phyloP scores from a whole-genome alignment of 768 basidiomycete genomes.

The Rhizopogon rudus region DNA sequence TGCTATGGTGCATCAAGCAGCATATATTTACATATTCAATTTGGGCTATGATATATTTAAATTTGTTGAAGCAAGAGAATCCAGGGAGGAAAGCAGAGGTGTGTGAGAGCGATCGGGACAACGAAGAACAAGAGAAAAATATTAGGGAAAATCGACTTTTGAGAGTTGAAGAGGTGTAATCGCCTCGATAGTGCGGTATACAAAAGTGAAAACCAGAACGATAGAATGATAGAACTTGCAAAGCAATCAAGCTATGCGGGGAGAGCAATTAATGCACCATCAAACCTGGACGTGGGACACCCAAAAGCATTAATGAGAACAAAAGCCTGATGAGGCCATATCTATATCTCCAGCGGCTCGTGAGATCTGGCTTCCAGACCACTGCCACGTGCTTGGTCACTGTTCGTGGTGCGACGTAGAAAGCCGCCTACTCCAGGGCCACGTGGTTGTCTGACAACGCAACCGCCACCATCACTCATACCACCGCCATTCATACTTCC shows the following conservation, averaged over 20 bases:
- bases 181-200: background rate
- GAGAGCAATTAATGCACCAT: constrained; percentile 17
- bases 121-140: background rate
- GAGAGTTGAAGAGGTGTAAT: background rate
- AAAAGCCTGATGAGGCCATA: background rate
- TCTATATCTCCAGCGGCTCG: constrained; percentile 81
- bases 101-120: constrained; percentile 7
- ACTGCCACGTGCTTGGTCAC: constrained; percentile 46
- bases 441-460: constrained; percentile 81
- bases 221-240: background rate
- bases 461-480: constrained; percentile 31
- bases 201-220: background rate
- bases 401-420: constrained; percentile 39
- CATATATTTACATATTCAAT: constrained; percentile 15
- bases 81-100: constrained; percentile 5
- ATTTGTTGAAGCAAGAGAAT: constrained; percentile 7
- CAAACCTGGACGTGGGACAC: constrained; percentile 13
- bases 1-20: constrained; percentile 22
- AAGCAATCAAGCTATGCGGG: background rate
- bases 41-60: constrained; percentile 19
- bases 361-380: constrained; percentile 83
- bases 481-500: constrained; percentile 38
- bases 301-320: background rate
- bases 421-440: constrained; percentile 81
- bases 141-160: constrained; percentile 2